These are phyloP conservation scores for Claviceps sp. DNA, from an alignment of 2,329 filamentous ascomycete species.

Conservation along the genomic window DNA sequence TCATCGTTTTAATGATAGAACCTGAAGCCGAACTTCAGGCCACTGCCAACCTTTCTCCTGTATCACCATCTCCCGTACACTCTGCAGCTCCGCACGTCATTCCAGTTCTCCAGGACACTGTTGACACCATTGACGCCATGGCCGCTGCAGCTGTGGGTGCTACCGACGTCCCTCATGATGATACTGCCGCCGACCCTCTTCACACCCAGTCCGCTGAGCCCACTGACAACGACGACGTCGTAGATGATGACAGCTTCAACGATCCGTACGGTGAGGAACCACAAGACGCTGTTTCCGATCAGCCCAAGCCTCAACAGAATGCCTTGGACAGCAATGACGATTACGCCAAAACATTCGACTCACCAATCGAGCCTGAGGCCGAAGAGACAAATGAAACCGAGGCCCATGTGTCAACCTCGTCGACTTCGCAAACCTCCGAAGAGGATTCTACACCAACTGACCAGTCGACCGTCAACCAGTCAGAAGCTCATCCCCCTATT, in stretches of 20 bases:
- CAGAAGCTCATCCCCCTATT: constrained; percentile 17
- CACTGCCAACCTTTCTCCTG: constrained; percentile 37
- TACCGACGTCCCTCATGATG: constrained; percentile 15
- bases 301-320: constrained; percentile 17
- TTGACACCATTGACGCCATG: constrained; percentile 36
- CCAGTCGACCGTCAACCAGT: constrained; percentile 19
- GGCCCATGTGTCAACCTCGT: constrained; percentile 29
- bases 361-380: constrained; percentile 26
- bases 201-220: constrained; percentile 16
- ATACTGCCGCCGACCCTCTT: constrained; percentile 19
- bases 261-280: constrained; percentile 31
- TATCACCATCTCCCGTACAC: constrained; percentile 36
- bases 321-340: constrained; percentile 29
- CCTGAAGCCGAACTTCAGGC: constrained; percentile 35
- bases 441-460: constrained; percentile 27
- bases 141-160: constrained; percentile 20
- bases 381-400: constrained; percentile 22
- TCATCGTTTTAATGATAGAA: constrained; percentile 29
- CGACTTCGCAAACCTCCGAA: constrained; percentile 28
- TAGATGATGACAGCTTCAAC: constrained; percentile 35
- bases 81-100: constrained; percentile 32
- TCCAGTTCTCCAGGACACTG: constrained; percentile 38
- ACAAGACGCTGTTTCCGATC: constrained; percentile 10
- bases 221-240: constrained; percentile 23
- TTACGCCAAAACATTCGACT: constrained; percentile 39